Conservation (phyloP, 805 yeast genomes). For the Saccharomyces paradoxus region DNA sequence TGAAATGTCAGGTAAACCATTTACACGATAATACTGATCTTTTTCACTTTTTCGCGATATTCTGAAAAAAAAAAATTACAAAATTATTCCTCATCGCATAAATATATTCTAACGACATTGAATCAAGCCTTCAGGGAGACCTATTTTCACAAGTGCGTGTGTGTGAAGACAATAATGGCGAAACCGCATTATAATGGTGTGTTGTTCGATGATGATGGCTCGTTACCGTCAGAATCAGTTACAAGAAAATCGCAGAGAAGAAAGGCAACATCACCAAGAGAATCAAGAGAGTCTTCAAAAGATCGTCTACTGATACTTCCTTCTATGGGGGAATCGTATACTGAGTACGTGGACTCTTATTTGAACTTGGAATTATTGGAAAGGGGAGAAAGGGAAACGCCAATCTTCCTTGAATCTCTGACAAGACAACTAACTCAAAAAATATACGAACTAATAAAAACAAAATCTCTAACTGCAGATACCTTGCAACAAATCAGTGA, state of each 20-base stretch:
- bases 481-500: conserved; percentile 16
- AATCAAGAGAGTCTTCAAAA: background rate
- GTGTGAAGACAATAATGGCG: background rate
- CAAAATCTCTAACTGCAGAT: conserved; percentile 14
- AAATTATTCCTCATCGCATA: background rate
- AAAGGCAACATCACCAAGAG: background rate
- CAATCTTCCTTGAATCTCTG: conserved; percentile 14
- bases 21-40: background rate
- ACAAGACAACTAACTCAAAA: conserved; percentile 24
- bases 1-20: background rate
- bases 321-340: conserved; percentile 11
- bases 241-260: background rate
- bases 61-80: background rate
- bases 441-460: conserved; percentile 19
- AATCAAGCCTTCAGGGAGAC: background rate
- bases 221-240: background rate
- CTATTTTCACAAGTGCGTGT: background rate
- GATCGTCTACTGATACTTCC: conserved; percentile 7
- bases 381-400: conserved; percentile 19
- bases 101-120: background rate
- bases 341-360: conserved; percentile 9
- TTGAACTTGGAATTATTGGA: conserved; percentile 14
- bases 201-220: background rate
- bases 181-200: background rate
- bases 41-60: background rate